Conservation (phyloP, 129 eudicot species). For the Helianthus annuus region HanXRQr2.0-SUNRISE NC_035442.2:153932697-153933196, state of each 20-base stretch:
- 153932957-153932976: conserved; percentile 94
- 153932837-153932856: conserved; percentile 98
- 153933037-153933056: conserved; percentile 76
- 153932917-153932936: conserved; percentile 66
- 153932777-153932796: background rate
- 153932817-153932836: conserved; percentile 65
- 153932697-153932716: conserved; percentile 95
- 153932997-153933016: conserved; percentile 93
- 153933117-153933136: background rate
- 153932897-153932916: conserved; percentile 87
- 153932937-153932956: conserved; percentile 97
- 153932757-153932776: background rate
- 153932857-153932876: conserved; percentile 90
- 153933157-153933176: conserved; percentile 87
- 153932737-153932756: conserved; percentile 31
- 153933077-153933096: background rate
- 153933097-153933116: background rate
- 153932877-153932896: conserved; percentile 98
- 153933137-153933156: background rate
- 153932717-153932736: conserved; percentile 94
- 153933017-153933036: conserved; percentile 89
- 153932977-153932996: conserved; percentile 89
- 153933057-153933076: background rate
- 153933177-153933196: conserved; percentile 74
- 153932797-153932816: background rate